phyloP scores from a whole-genome alignment of 345 rosid genomes.

The Arabidopsis suecica region DNA sequence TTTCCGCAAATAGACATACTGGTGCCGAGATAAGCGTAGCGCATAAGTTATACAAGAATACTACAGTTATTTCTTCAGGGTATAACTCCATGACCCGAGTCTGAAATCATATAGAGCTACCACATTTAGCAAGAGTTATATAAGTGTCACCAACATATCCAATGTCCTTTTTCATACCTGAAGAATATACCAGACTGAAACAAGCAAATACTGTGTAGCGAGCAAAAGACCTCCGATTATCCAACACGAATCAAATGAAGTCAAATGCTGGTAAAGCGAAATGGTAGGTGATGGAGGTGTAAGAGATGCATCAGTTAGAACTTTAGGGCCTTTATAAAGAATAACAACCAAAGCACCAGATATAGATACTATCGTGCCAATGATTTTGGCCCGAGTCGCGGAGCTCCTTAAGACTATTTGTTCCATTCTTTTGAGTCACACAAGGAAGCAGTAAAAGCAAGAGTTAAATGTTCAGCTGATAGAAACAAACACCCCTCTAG shows the following conservation, averaged over 20 bases:
- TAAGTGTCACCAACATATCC: not conserved
- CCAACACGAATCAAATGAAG: conserved; percentile 36
- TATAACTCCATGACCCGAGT: conserved; percentile 51
- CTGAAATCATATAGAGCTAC: conserved; percentile 38
- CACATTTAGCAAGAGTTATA: not conserved
- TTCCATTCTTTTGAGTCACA: conserved; percentile 34
- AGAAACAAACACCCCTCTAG: conserved; percentile 1
- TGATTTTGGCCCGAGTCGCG: conserved; percentile 40
- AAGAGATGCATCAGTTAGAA: conserved; percentile 10
- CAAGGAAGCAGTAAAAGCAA: not conserved
- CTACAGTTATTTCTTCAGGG: conserved; percentile 47
- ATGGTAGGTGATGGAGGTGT: conserved; percentile 22
- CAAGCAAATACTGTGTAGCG: conserved; percentile 21
- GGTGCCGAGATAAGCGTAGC: conserved; percentile 46
- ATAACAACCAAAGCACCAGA: conserved; percentile 45
- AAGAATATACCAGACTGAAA: conserved; percentile 40
- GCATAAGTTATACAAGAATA: conserved; percentile 42
- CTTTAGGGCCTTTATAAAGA: conserved; percentile 37
- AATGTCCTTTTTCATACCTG: conserved; percentile 36
- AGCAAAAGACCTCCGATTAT: conserved; percentile 42
- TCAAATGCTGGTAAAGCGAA: conserved; percentile 13
- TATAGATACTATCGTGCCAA: conserved; percentile 45
- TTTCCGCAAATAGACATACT: conserved; percentile 49
- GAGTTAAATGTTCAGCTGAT: not conserved
- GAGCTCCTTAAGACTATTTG: conserved; percentile 36